phyloP scores from a whole-genome alignment of 2,329 filamentous ascomycete genomes.

The Sclerotinia borealis region DNA sequence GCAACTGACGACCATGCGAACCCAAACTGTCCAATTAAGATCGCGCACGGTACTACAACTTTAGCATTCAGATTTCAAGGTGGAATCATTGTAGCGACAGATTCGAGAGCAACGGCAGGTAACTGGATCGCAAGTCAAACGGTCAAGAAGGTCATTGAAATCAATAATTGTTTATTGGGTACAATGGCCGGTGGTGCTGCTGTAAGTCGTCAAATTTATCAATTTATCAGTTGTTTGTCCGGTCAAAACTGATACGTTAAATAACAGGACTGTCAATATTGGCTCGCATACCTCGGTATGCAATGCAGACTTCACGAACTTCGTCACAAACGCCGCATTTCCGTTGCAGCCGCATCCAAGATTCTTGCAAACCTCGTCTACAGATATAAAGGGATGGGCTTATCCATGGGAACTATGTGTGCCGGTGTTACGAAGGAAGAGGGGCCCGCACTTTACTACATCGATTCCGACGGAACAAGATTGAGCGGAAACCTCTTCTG shows the following conservation, averaged over 20 bases:
- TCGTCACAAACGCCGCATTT: conserved; percentile 97
- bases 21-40: conserved; percentile 96
- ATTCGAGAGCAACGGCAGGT: conserved; percentile 92
- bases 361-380: conserved; percentile 98
- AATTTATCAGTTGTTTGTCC: neutral
- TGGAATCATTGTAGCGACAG: conserved; percentile 96
- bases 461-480: conserved; percentile 93
- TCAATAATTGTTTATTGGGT: conserved; percentile 87
- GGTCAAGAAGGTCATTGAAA: conserved; percentile 99
- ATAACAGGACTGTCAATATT: conserved; percentile 90
- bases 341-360: conserved; percentile 93
- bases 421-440: conserved; percentile 93
- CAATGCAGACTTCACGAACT: conserved; percentile 99
- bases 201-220: conserved; percentile 40
- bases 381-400: conserved; percentile 96
- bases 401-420: conserved; percentile 99
- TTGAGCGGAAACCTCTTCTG: conserved; percentile 95
- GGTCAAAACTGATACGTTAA: neutral
- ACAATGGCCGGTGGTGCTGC: conserved; percentile 98
- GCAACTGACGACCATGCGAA: conserved; percentile 97
- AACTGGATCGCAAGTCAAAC: conserved; percentile 99
- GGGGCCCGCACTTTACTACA: conserved; percentile 97
- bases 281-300: conserved; percentile 97
- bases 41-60: conserved; percentile 97
- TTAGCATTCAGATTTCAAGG: conserved; percentile 97